Percentiles rank a stretch among this genome's conserved stretches.
phyloP scores from a whole-genome alignment of 495 filamentous ascomycete genomes.

The Cairneyella variabilis region DNA sequence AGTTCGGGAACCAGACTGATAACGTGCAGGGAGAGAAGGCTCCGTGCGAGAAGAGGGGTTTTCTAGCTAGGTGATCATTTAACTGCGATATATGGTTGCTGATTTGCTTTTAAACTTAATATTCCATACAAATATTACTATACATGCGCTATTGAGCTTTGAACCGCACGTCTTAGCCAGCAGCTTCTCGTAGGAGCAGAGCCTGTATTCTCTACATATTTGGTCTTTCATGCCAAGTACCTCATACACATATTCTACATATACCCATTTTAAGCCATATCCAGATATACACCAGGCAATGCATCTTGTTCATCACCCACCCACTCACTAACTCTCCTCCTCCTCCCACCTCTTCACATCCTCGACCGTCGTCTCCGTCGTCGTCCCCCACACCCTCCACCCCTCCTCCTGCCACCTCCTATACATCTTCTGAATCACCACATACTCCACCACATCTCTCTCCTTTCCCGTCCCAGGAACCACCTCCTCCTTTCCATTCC shows the following conservation, averaged over 20 bases:
- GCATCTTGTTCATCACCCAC: neutral
- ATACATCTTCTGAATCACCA: slow-evolving; percentile 67
- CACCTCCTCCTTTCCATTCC: slow-evolving; percentile 28
- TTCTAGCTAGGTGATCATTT: too few relatives aligned
- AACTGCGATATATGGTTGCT: too few relatives aligned
- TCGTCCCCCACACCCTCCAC: slow-evolving; percentile 77
- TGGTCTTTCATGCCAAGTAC: too few relatives aligned
- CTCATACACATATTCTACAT: slow-evolving; percentile 11
- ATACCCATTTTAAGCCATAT: neutral
- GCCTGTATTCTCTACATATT: too few relatives aligned
- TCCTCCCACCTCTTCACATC: slow-evolving; percentile 28
- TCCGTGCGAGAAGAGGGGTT: too few relatives aligned
- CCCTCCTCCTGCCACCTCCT: slow-evolving; percentile 47
- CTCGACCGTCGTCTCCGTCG: slow-evolving; percentile 54
- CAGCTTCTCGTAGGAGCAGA: too few relatives aligned
- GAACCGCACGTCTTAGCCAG: too few relatives aligned
- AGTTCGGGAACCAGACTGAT: too few relatives aligned
- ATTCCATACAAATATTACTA: too few relatives aligned
- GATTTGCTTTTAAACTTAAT: too few relatives aligned
- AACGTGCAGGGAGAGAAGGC: too few relatives aligned
- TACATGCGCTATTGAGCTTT: too few relatives aligned
- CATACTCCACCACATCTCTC: slow-evolving; percentile 67
- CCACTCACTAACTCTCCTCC: neutral
- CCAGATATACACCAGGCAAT: neutral
- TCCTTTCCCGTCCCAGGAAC: slow-evolving; percentile 48